phyloP scores from a whole-genome alignment of 2,329 filamentous ascomycete genomes.

The Colletotrichum cereale region DNA sequence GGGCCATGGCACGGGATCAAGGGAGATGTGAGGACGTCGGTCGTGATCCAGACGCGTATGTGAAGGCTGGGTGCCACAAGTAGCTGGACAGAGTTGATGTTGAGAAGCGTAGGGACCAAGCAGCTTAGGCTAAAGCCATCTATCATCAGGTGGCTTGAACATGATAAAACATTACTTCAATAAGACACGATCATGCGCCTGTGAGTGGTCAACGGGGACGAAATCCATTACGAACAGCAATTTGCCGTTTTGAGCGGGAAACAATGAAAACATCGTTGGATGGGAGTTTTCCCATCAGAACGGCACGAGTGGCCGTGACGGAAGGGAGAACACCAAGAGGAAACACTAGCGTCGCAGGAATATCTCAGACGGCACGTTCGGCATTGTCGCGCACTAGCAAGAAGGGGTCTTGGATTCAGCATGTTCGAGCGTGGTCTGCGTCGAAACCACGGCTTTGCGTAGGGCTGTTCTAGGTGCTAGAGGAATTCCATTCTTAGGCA shows the following conservation, averaged over 20 bases:
- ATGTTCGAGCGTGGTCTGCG: slow-evolving; percentile 4
- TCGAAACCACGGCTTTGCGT: background rate
- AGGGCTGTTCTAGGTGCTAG: background rate
- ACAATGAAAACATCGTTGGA: background rate
- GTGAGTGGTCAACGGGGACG: background rate
- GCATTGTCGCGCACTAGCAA: slow-evolving; percentile 10
- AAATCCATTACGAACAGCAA: background rate
- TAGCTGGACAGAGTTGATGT: slow-evolving; percentile 22
- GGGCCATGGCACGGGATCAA: slow-evolving; percentile 8
- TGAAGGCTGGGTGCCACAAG: slow-evolving; percentile 27
- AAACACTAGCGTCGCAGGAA: slow-evolving; percentile 26
- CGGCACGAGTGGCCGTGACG: slow-evolving; percentile 17
- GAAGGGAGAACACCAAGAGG: slow-evolving; percentile 29
- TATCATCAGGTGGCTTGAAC: slow-evolving; percentile 36
- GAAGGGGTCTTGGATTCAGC: background rate
- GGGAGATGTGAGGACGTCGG: slow-evolving; percentile 14
- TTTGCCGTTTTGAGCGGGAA: background rate
- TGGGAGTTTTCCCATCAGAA: slow-evolving; percentile 1
- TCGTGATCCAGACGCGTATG: slow-evolving; percentile 30
- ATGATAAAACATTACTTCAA: slow-evolving; percentile 37
- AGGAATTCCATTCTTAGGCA: background rate
- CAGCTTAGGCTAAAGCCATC: slow-evolving; percentile 35
- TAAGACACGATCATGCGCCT: background rate
- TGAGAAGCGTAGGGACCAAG: slow-evolving; percentile 26
- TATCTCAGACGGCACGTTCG: slow-evolving; percentile 6